Conservation (phyloP, 345 rosid species). For the Xanthoceras sorbifolium region DNA sequence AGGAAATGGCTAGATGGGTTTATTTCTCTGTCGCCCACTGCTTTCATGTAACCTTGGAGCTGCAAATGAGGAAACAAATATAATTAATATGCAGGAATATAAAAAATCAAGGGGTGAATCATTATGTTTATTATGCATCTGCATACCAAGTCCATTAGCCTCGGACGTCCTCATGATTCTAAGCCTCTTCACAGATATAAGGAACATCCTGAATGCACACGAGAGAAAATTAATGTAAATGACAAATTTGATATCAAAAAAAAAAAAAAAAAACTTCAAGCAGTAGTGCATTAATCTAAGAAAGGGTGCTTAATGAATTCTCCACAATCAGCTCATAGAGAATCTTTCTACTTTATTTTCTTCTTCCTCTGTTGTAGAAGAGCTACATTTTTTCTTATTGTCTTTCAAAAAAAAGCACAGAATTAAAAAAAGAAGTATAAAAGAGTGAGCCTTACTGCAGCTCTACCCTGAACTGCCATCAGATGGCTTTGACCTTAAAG, state of each 20-base stretch:
- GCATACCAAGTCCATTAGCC: slow-evolving; percentile 71
- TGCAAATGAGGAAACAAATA: slow-evolving; percentile 24
- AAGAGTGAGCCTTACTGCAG: not conserved
- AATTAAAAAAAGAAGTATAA: not conserved
- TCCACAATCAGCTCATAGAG: not conserved
- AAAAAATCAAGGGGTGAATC: slow-evolving; percentile 18
- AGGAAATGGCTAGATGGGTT: slow-evolving; percentile 25
- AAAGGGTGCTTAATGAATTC: not conserved
- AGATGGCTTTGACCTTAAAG: not conserved
- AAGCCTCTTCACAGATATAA: slow-evolving; percentile 77
- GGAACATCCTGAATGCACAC: slow-evolving; percentile 68
- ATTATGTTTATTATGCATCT: slow-evolving; percentile 20
- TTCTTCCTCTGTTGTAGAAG: not conserved
- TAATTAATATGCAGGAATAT: slow-evolving; percentile 10
- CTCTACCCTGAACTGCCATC: slow-evolving; percentile 6
- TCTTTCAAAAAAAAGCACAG: not conserved
- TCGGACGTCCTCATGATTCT: slow-evolving; percentile 82
- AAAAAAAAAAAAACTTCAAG: not conserved
- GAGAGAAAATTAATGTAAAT: not conserved
- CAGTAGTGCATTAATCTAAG: not conserved
- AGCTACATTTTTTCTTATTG: no score
- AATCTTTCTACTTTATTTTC: not conserved
- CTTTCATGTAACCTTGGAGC: slow-evolving; percentile 42
- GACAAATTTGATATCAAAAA: not conserved
- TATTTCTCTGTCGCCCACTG: slow-evolving; percentile 32